Conservation (phyloP, 1,284 basidiomycete genomes). For the Cutaneotrichosporon cavernicola region DNA sequence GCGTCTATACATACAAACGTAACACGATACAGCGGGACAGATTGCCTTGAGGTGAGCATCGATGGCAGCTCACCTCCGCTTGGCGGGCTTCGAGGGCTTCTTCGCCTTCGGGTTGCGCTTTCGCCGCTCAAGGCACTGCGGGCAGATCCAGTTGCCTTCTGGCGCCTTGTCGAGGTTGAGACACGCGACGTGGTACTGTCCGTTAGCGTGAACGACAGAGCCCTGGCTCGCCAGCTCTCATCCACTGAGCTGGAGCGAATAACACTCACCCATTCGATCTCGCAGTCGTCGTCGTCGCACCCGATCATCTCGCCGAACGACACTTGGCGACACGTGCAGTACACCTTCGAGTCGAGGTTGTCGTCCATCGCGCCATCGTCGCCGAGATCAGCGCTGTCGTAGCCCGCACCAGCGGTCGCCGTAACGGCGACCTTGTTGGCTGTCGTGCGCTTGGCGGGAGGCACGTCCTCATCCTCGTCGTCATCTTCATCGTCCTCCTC, state of each 20-base stretch:
- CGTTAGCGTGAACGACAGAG: not conserved
- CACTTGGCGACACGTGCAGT: slow-evolving; percentile 83
- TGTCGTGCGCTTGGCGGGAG: slow-evolving; percentile 24
- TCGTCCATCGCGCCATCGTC: slow-evolving; percentile 20
- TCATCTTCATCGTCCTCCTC: slow-evolving; percentile 43
- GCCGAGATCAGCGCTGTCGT: slow-evolving; percentile 49
- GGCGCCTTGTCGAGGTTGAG: slow-evolving; percentile 71
- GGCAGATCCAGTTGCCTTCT: slow-evolving; percentile 77
- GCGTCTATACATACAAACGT: slow-evolving; percentile 5
- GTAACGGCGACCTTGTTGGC: slow-evolving; percentile 19
- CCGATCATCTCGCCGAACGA: slow-evolving; percentile 90
- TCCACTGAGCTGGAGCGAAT: too few species aligned
- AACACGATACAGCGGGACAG: not conserved
- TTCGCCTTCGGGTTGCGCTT: slow-evolving; percentile 39
- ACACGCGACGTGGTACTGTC: slow-evolving; percentile 80
- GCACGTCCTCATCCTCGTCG: slow-evolving; percentile 38
- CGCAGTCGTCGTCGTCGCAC: slow-evolving; percentile 86
- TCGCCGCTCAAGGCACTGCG: slow-evolving; percentile 54
- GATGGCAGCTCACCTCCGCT: slow-evolving; percentile 12
- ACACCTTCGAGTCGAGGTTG: slow-evolving; percentile 67
- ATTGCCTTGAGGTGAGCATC: not conserved
- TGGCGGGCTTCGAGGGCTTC: slow-evolving; percentile 26
- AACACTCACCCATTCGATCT: slow-evolving; percentile 84
- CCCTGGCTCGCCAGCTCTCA: not conserved
- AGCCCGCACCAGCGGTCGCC: slow-evolving; percentile 3